These are phyloP conservation scores for Entamoeba invadens DNA, from an alignment of 208 protist species.

Conservation along the genomic window DNA sequence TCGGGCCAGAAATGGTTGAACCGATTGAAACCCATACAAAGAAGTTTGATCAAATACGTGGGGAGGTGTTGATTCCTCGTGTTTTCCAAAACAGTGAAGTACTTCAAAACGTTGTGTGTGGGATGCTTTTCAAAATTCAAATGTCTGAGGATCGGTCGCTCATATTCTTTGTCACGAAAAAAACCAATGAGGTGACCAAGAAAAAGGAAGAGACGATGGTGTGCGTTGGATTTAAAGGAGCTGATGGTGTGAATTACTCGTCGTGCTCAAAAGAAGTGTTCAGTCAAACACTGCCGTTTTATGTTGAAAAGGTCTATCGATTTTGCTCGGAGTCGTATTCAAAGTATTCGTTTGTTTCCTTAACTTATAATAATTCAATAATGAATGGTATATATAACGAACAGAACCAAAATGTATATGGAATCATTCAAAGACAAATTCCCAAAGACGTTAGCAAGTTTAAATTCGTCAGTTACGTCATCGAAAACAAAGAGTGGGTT, in stretches of 20 bases:
- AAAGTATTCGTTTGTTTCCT: too few species aligned
- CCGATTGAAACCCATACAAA: not conserved
- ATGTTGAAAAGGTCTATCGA: not conserved
- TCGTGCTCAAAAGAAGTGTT: not conserved
- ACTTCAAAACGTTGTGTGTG: not conserved
- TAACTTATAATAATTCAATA: too few species aligned
- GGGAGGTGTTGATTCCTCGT: not conserved
- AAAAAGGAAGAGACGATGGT: not conserved
- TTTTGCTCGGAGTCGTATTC: not conserved
- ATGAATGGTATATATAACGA: too few species aligned
- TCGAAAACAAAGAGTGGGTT: not conserved
- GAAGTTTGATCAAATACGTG: not conserved
- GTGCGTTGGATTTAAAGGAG: not conserved
- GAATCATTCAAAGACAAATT: not conserved
- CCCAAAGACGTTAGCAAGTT: not conserved
- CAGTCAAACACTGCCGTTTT: not conserved
- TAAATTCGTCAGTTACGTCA: not conserved
- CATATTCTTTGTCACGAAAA: too few species aligned
- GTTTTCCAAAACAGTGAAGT: not conserved
- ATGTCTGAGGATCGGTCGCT: not conserved
- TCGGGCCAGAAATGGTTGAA: not conserved
- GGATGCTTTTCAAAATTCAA: not conserved
- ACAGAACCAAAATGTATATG: not conserved
- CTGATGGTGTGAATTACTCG: not conserved
- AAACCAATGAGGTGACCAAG: not conserved